Percentiles rank a stretch among this genome's conserved stretches.
These are phyloP conservation scores for Saccharomycopsis javanensis DNA, from an alignment of 805 yeast species.

Conservation along the genomic window DNA sequence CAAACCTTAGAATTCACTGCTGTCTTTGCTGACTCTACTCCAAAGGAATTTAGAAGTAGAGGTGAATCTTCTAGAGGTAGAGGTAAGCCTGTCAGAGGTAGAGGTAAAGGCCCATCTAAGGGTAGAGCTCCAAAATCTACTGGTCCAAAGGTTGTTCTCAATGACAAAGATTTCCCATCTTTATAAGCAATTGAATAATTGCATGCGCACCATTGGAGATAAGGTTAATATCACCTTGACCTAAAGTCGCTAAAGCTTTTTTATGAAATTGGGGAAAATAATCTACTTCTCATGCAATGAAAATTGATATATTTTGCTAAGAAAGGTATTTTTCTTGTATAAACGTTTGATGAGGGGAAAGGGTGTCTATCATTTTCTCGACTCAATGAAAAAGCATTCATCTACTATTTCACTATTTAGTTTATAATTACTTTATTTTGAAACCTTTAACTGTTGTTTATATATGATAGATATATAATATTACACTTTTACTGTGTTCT, in stretches of 20 bases:
- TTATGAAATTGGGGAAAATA: neutral
- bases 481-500: neutral
- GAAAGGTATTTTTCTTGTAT: neutral
- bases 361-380: neutral
- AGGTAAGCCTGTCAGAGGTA: slow-evolving; percentile 27
- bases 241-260: neutral
- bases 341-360: neutral
- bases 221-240: neutral
- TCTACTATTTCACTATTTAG: neutral
- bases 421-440: neutral
- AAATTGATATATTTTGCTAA: neutral
- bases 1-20: slow-evolving; percentile 65
- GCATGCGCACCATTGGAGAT: neutral
- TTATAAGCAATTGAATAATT: slow-evolving; percentile 4
- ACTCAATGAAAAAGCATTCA: slow-evolving; percentile 2
- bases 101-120: slow-evolving; percentile 24
- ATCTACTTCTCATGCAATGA: neutral
- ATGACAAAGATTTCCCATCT: slow-evolving; percentile 19
- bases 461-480: neutral
- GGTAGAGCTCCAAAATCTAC: slow-evolving; percentile 26
- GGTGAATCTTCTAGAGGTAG: slow-evolving; percentile 27
- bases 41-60: slow-evolving; percentile 27
- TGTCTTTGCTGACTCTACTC: slow-evolving; percentile 51
- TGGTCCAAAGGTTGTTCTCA: slow-evolving; percentile 18
- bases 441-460: neutral